Evolutionary conservation across 352 stramenopile genomes (phyloP), one percentile per base, ranked within the genome.

Genomic region (Phytophthora melonis): DNA sequence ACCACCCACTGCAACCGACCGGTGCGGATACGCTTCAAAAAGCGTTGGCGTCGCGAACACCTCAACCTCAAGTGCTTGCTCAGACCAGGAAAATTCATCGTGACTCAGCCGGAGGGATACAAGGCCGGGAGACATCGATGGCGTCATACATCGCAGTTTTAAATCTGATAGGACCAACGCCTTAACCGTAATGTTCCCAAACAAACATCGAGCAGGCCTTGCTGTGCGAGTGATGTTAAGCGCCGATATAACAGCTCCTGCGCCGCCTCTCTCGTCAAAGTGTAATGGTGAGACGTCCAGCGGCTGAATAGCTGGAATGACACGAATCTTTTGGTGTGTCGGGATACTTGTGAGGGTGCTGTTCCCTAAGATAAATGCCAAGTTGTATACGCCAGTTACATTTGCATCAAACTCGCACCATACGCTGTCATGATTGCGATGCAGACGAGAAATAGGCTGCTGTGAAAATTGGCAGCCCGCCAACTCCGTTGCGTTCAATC

Each of bases 231-330:
- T 55, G 6, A 86, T 36, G 47, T 84, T 82, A 19, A 68, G 27
- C 9, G 73, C 64, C 16, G 66, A 66, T 16, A 92, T 66, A 49
- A 89, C 45, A 21, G 79, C 39, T 21, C 79, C 69, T 0, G 53
- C 64, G 45, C 86, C 86, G 23, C 86, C 86, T 14, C 66, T 60
- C 21, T 93, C 82, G 57, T 88, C 81, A 59, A 93, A 83, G 10
- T 65, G 41, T 23, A 27, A 16, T 32, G 81, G 79, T 10, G 66
- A 65, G 14, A 78, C 64, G 9, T 50, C 23, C 10, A 72, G 36
- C 7, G 72, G 77, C 6, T 72, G 52, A 34, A 78, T 72, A 3
- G 69, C 54, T 59, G 53, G 65, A n/a, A 87, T 75, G 9, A 89
- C 70, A 7, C 34, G 72, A 64, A 89, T 55, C 3, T 32, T 75